Evolutionary conservation across 176 grass and related monocot species (phyloP).

Genomic region (Carex littledalei): DNA sequence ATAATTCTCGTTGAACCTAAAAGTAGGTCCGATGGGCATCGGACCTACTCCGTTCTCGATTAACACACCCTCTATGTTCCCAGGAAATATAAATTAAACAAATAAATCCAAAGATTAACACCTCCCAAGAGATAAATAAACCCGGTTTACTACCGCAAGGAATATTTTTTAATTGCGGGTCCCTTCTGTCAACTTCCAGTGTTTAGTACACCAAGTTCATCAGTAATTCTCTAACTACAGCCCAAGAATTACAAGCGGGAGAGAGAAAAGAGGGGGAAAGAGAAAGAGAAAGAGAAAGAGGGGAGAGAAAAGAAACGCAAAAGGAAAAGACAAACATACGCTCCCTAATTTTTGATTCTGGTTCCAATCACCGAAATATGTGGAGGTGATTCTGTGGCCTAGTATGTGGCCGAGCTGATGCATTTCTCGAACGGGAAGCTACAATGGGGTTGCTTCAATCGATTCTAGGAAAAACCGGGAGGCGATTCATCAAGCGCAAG

Average conservation of each 20-base stretch:
- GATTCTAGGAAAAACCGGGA: conserved; percentile 48
- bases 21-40: too few relatives aligned
- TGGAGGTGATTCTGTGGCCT: conserved; percentile 18
- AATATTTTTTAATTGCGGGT: not conserved
- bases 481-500: conserved; percentile 81
- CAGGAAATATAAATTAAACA: not conserved
- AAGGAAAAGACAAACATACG: not conserved
- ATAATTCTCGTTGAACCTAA: too few relatives aligned
- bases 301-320: not conserved
- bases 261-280: not conserved
- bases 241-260: not conserved
- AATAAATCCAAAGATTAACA: not conserved
- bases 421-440: conserved; percentile 7
- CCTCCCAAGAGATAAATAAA: not conserved
- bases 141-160: not conserved
- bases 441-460: conserved; percentile 76
- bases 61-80: not conserved
- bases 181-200: not conserved
- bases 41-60: not conserved
- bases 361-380: conserved; percentile 11
- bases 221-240: not conserved
- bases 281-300: not conserved
- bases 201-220: not conserved
- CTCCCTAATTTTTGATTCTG: not conserved
- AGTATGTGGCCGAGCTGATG: conserved; percentile 22